Evolutionary conservation across 495 filamentous ascomycete genomes (phyloP).

Genomic region (Hypoxylon subgilvum): DNA sequence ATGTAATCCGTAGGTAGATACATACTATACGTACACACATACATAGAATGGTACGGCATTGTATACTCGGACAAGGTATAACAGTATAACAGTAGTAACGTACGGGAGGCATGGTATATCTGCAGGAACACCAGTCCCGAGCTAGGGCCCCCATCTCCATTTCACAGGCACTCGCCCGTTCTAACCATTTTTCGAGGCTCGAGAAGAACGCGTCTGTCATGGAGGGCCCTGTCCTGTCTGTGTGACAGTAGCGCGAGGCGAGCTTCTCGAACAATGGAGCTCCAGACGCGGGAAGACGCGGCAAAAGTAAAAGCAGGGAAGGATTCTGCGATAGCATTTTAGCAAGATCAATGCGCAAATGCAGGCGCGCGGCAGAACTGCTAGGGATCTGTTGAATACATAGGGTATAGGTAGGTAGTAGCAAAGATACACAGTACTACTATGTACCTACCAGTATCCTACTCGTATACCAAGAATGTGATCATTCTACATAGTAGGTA

Average conservation of each 20-base stretch:
- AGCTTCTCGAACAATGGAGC: conserved; percentile 34
- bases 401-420: too few relatives aligned
- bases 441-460: too few relatives aligned
- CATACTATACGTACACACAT: too few relatives aligned
- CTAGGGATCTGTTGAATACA: too few relatives aligned
- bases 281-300: conserved; percentile 26
- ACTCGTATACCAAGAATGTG: conserved; percentile 1
- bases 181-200: conserved; percentile 27
- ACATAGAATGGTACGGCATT: conserved; percentile 7
- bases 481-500: too few relatives aligned
- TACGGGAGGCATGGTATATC: conserved; percentile 35
- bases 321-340: conserved; percentile 1
- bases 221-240: conserved; percentile 8
- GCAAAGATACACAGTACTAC: too few relatives aligned
- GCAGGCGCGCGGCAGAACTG: conserved; percentile 36
- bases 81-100: conserved; percentile 20
- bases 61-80: conserved; percentile 23
- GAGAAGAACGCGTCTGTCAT: conserved; percentile 21
- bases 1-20: neutral
- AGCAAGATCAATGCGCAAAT: conserved; percentile 8
- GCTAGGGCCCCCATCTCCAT: conserved; percentile 24
- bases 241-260: conserved; percentile 22
- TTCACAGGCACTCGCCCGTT: conserved; percentile 25
- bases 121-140: conserved; percentile 36
- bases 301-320: conserved; percentile 14